Conservation (phyloP, 129 eudicot genomes). For the Flaveria linearis region DNA sequence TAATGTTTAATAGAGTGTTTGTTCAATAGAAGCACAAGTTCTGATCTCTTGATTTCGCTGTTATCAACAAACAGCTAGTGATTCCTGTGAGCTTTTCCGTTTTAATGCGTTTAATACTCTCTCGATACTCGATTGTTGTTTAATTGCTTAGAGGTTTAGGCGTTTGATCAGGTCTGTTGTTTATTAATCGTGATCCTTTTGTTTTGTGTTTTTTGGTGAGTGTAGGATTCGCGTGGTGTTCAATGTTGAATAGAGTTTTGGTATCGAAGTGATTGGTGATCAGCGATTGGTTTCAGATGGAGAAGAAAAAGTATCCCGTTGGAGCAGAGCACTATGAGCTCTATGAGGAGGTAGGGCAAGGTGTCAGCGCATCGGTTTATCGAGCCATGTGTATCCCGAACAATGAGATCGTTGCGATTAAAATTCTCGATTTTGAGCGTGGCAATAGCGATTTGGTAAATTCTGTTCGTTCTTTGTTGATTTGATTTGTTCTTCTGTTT, state of each 20-base stretch:
- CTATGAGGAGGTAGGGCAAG: conserved; percentile 89
- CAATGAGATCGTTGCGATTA: conserved; percentile 83
- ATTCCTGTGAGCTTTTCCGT: no score
- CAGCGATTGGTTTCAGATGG: conserved; percentile 42
- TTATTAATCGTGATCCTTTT: conserved; percentile 11
- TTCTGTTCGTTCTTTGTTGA: not conserved
- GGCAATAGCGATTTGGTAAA: conserved; percentile 81
- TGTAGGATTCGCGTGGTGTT: not conserved
- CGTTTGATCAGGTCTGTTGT: conserved; percentile 11
- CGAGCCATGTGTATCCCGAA: conserved; percentile 70
- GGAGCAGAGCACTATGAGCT: conserved; percentile 66
- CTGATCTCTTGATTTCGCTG: no score
- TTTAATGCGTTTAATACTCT: no score
- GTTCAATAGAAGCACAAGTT: no score
- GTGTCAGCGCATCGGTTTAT: conserved; percentile 87
- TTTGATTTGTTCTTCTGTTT: not conserved
- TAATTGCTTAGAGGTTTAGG: not conserved
- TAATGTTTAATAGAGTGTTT: no score
- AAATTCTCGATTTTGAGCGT: conserved; percentile 88
- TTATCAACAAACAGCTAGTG: no score
- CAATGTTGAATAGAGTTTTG: conserved; percentile 34
- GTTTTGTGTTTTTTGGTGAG: not conserved
- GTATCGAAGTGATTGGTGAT: not conserved
- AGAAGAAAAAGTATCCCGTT: conserved; percentile 81
- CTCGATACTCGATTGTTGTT: not conserved